Evolutionary conservation across 2,329 filamentous ascomycete genomes (phyloP), one percentile per base, ranked within the genome.

Genomic region (Exophiala phaeomuriformis): DNA sequence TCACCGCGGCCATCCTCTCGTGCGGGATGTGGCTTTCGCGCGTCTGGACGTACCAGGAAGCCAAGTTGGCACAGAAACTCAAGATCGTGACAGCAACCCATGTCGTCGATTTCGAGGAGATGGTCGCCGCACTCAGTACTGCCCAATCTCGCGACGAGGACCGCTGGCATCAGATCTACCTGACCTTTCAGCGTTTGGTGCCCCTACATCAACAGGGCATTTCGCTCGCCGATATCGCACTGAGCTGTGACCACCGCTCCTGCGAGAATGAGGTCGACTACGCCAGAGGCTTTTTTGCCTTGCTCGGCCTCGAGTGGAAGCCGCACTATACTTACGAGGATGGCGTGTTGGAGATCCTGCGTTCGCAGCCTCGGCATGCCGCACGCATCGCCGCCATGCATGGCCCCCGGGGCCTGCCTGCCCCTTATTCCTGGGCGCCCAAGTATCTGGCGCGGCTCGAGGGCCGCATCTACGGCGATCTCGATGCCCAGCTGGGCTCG

Each of bases 251-350:
- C 31, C 7, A 45, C 42, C 28, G 42, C 3, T 32, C 28, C 7
- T 32, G 29, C 42, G 42, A 33, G 42, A 45, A 45, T 27, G 42
- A 45, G 4, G 32, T 45, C 12, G 42, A 45, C 42, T 45, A 32
- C 28, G 42, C 42, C 9, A 27, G 42, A 10, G 42, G 29, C 28
- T 45, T 45, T 29, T 45, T 45, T 27, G 29, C 42, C 12, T 6
- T 45, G 28, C 42, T 45, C 31, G 42, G 42, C 12, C 42, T 45
- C 29, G 42, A 45, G 42, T 45, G 42, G 42, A 45, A 45, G 8
- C 29, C 4, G 7, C 6, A 31, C 9, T 45, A 31, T n/a, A 32
- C 42, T 8, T 33, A 33, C 31, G 42, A 45, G n/a, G 42, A 45
- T n/a, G 42, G 42, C 10, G 31, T 45, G 27, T 7, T 32, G 8